A percentile compares a stretch with the other conserved stretches of the same genome.
phyloP scores from a whole-genome alignment of 495 filamentous ascomycete genomes.

The Neurospora terricola region DNA sequence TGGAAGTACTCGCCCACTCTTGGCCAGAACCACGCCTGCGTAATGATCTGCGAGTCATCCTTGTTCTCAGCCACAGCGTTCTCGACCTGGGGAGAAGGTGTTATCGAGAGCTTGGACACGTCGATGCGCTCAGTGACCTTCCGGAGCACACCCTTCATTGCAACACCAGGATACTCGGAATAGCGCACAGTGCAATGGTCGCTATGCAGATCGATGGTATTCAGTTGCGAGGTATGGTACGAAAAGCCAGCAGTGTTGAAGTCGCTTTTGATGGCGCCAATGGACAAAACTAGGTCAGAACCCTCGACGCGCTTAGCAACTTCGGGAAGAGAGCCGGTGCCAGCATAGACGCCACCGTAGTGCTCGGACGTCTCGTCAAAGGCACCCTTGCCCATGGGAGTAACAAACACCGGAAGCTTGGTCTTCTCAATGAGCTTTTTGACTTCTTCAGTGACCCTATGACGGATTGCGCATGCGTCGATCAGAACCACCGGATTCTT shows the following conservation, averaged over 20 bases:
- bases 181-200: conserved; percentile 64
- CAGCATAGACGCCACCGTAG: conserved; percentile 84
- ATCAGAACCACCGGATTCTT: conserved; percentile 74
- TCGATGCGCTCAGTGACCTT: conserved; percentile 57
- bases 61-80: conserved; percentile 47
- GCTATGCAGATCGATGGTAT: conserved; percentile 83
- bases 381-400: conserved; percentile 87
- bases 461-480: conserved; percentile 84
- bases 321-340: conserved; percentile 60
- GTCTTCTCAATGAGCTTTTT: conserved; percentile 69
- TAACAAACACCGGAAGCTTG: conserved; percentile 70
- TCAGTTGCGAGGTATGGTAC: conserved; percentile 70
- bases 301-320: conserved; percentile 67
- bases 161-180: conserved; percentile 71
- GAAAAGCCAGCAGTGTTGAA: conserved; percentile 91
- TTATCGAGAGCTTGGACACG: conserved; percentile 42
- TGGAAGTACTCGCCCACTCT: conserved; percentile 67
- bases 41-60: conserved; percentile 52
- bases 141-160: conserved; percentile 78
- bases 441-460: conserved; percentile 64
- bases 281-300: conserved; percentile 72
- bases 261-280: conserved; percentile 75
- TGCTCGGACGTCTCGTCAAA: conserved; percentile 66
- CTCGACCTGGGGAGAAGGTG: conserved; percentile 34
- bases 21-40: conserved; percentile 82